Evolutionary conservation across 768 basidiomycete genomes (phyloP).

Genomic region (Podaxis sp.): DNA sequence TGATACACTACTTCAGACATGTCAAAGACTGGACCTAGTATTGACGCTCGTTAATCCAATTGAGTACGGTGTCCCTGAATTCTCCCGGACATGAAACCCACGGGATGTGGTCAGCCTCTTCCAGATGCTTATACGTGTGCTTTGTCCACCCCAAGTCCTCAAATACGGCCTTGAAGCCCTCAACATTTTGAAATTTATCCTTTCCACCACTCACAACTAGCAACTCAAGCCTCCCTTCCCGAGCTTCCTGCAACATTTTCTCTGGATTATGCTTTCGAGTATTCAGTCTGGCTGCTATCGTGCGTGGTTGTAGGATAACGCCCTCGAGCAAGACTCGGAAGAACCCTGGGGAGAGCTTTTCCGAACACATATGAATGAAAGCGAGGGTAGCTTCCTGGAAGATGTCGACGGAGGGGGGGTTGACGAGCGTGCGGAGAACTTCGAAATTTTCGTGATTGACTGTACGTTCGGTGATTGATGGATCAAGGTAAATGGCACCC

Average conservation of each 20-base stretch:
- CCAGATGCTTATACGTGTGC: conserved; percentile 21
- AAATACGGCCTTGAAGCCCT: conserved; percentile 23
- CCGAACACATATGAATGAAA: conserved; percentile 22
- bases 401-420: conserved; percentile 22
- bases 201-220: conserved; percentile 26
- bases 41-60: conserved; percentile 19
- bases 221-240: conserved; percentile 24
- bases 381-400: conserved; percentile 24
- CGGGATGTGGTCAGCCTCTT: conserved; percentile 29
- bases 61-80: conserved; percentile 24
- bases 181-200: conserved; percentile 25
- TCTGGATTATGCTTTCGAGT: conserved; percentile 25
- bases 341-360: conserved; percentile 17
- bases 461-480: conserved; percentile 19
- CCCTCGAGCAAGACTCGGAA: conserved; percentile 24
- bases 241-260: conserved; percentile 25
- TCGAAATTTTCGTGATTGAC: conserved; percentile 20
- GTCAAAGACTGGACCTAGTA: neutral
- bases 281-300: conserved; percentile 21
- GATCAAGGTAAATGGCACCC: conserved; percentile 27
- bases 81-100: conserved; percentile 25
- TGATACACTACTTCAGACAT: neutral
- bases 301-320: conserved; percentile 26
- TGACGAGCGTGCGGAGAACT: conserved; percentile 19
- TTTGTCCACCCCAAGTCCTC: conserved; percentile 26